A percentile compares a stretch with the other conserved stretches of the same genome.
These are phyloP conservation scores for Colletotrichum sojae DNA, from an alignment of 2,329 filamentous ascomycete species.

Conservation along the genomic window DNA sequence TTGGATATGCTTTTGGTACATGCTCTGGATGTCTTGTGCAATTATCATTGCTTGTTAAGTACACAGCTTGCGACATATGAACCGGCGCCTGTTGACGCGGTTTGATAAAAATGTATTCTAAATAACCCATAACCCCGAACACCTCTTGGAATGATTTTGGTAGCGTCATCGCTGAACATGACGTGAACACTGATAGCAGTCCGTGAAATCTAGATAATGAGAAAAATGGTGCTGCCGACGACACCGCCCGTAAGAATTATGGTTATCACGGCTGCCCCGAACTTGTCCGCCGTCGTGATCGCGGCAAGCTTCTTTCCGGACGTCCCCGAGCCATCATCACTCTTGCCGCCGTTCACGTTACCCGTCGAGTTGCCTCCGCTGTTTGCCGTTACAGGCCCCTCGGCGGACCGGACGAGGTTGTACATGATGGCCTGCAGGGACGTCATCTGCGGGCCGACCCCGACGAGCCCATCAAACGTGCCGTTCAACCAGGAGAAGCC, in stretches of 20 bases:
- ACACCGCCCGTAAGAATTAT: constrained; percentile 65
- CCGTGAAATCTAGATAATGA: constrained; percentile 7
- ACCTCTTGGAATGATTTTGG: too few relatives aligned
- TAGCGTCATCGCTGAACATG: background rate
- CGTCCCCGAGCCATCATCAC: constrained; percentile 3
- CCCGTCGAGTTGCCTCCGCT: constrained; percentile 67
- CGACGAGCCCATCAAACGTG: constrained; percentile 60
- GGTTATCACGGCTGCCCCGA: constrained; percentile 77
- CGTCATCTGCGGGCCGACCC: constrained; percentile 71
- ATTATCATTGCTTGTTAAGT: too few relatives aligned
- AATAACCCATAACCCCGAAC: too few relatives aligned
- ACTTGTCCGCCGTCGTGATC: constrained; percentile 72
- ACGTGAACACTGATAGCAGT: background rate
- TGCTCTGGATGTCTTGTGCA: too few relatives aligned
- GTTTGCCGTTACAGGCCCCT: constrained; percentile 59
- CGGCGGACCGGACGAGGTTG: constrained; percentile 58
- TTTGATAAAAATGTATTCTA: too few relatives aligned
- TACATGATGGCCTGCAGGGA: constrained; percentile 68
- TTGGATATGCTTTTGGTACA: too few relatives aligned
- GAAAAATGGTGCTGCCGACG: constrained; percentile 45
- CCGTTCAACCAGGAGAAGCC: constrained; percentile 73
- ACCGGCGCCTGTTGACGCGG: too few relatives aligned
- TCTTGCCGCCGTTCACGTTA: constrained; percentile 47
- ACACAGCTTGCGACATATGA: too few relatives aligned
- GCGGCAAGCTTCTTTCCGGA: constrained; percentile 29